Base-by-base conservation (phyloP, 306 rosid species). In the Astragalus membranaceus region DNA sequence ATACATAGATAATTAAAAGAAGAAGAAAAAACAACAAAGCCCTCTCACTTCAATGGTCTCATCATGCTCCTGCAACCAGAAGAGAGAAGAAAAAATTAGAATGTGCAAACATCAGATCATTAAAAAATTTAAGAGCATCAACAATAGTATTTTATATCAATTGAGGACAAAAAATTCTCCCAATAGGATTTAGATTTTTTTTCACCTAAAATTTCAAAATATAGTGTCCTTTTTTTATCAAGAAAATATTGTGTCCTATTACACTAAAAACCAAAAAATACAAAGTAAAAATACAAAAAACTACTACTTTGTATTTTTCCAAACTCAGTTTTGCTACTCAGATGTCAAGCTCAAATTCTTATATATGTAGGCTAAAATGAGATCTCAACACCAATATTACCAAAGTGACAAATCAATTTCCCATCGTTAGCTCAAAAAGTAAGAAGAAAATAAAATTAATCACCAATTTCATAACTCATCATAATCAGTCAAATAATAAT, bases 61-160 rank as follows among this genome's bases (percentile, higher is more conserved):
- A 26, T 37, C 76, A 36, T 32, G 49, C 42, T 59, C 81, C 85
- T 81, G 85, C 69, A 46, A 52, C 5, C 29, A 42, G 2, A 14
- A 33, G 10, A 26, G 30, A 26, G 30, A 26, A 23, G n/a, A 41
- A 35, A 48, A 52, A 64, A 41, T 35, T 33, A 50, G 8, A 43
- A 29, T 1, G 10, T 0, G 14, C 2, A 52, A 13, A 6, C 30
- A 26, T n/a, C n/a, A n/a, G n/a, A n/a, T n/a, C n/a, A n/a, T n/a
- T n/a, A n/a, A n/a, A n/a, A 26, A 26, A 1, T 26, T 26, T 26
- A 26, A 26, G 30, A 26, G 3, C 30, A 26, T 26, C 30, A 26
- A 26, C 30, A 26, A 3, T 26, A 26, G 3, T 26, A 1, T 26
- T 26, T 46, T n/a, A 15, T n/a, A 13, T 46, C 51, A 46, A 46